Percentiles rank a stretch among this genome's conserved stretches.
phyloP scores from a whole-genome alignment of 1,284 basidiomycete genomes.

The Pseudozyma sp. region DNA sequence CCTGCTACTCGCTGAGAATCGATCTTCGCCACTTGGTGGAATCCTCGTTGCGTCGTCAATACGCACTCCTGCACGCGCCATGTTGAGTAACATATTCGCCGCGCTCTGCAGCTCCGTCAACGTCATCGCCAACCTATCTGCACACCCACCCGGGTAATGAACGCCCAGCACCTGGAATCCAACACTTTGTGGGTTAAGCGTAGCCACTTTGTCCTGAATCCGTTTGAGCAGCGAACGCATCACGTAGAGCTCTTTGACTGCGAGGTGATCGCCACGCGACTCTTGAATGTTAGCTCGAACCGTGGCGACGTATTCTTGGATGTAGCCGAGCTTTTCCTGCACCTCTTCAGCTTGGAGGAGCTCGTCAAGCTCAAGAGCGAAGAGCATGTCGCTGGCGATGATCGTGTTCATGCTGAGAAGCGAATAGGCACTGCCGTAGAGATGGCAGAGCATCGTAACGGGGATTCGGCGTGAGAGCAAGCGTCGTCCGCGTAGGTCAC shows the following conservation, averaged over 20 bases:
- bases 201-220: constrained; percentile 42
- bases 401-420: constrained; percentile 48
- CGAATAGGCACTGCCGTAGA: constrained; percentile 46
- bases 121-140: constrained; percentile 39
- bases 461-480: constrained; percentile 39
- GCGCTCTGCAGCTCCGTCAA: constrained; percentile 42
- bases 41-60: constrained; percentile 43
- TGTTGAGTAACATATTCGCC: constrained; percentile 40
- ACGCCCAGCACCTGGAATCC: constrained; percentile 42
- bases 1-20: constrained; percentile 10
- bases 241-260: constrained; percentile 44
- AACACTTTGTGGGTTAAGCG: constrained; percentile 39
- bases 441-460: constrained; percentile 44
- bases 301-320: constrained; percentile 42
- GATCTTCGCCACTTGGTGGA: constrained; percentile 28
- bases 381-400: constrained; percentile 46
- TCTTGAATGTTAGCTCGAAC: constrained; percentile 46
- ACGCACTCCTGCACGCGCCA: constrained; percentile 43
- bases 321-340: constrained; percentile 41
- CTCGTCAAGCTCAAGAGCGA: constrained; percentile 36
- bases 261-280: constrained; percentile 45
- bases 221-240: constrained; percentile 48
- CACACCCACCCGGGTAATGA: constrained; percentile 40
- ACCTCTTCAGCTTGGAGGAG: constrained; percentile 26
- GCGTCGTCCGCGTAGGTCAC: constrained; percentile 35